Evolutionary conservation across 2,329 filamentous ascomycete genomes (phyloP).

Genomic region (Botrytis elliptica): DNA sequence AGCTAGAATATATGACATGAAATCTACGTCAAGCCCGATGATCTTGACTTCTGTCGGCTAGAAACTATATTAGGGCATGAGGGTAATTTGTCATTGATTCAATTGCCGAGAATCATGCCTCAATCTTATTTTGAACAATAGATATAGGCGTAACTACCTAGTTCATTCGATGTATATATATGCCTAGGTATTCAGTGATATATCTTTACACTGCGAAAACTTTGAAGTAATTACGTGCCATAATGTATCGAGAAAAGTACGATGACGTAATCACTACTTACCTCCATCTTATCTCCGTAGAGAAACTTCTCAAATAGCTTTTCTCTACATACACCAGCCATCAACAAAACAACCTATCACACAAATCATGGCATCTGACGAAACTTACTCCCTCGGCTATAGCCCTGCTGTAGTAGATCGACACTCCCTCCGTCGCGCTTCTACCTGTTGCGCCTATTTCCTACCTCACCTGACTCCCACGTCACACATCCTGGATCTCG

Average conservation of each 20-base stretch:
- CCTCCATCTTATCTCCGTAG: background rate
- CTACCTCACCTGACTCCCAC: conserved; percentile 7
- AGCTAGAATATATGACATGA: background rate
- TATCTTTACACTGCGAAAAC: background rate
- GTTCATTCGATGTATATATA: background rate
- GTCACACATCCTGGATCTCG: conserved; percentile 9
- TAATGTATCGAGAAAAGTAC: background rate
- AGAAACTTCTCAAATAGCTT: background rate
- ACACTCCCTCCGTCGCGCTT: conserved; percentile 16
- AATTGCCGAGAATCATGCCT: background rate
- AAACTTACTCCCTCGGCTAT: conserved; percentile 17
- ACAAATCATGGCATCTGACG: conserved; percentile 7
- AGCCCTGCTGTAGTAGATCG: background rate
- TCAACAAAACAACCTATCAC: background rate
- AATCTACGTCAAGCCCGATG: background rate
- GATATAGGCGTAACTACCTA: background rate
- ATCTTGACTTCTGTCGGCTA: background rate
- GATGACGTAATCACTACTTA: conserved; percentile 3
- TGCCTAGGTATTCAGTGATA: background rate
- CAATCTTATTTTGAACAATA: background rate
- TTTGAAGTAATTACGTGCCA: too few species aligned
- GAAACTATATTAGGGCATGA: background rate
- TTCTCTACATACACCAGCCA: background rate
- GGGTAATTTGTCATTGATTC: background rate
- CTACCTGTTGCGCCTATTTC: conserved; percentile 18